phyloP scores from a whole-genome alignment of 2,329 filamentous ascomycete genomes.

The Akanthomyces uredinophilus region DNA sequence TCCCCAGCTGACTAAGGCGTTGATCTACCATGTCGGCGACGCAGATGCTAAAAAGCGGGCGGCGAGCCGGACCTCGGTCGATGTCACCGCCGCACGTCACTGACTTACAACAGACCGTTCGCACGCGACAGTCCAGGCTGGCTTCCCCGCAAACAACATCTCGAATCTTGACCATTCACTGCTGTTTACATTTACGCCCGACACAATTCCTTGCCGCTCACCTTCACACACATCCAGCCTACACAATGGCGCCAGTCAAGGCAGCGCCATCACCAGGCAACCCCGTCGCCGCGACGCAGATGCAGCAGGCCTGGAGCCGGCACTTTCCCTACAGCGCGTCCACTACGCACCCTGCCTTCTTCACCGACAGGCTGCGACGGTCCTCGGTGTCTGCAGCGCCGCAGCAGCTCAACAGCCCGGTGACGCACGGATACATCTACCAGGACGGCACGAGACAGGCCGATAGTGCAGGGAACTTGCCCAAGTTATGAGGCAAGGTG shows the following conservation, averaged over 20 bases:
- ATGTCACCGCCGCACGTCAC: constrained; percentile 1
- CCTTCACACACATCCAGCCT: not conserved
- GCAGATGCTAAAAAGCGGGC: constrained; percentile 5
- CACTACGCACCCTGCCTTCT: constrained; percentile 68
- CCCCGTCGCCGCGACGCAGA: not conserved
- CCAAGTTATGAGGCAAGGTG: constrained; percentile 32
- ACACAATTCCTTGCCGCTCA: no score
- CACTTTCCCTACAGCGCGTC: constrained; percentile 48
- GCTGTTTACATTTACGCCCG: not conserved
- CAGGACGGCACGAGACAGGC: constrained; percentile 36
- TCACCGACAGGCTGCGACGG: constrained; percentile 58
- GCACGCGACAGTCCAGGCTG: not conserved
- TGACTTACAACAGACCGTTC: not conserved
- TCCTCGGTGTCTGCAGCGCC: constrained; percentile 37
- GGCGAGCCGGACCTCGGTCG: constrained; percentile 6
- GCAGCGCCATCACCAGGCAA: not conserved
- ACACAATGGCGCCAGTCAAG: not conserved
- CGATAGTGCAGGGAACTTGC: constrained; percentile 20
- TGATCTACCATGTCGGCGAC: not conserved
- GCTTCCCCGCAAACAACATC: not conserved
- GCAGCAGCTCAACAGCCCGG: constrained; percentile 36
- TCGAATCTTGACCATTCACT: no score
- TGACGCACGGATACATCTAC: constrained; percentile 58
- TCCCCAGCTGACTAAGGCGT: not conserved
- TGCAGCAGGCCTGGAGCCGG: constrained; percentile 21